These are phyloP conservation scores for Venturia nashicola DNA, from an alignment of 2,329 filamentous ascomycete species.

Conservation along the genomic window DNA sequence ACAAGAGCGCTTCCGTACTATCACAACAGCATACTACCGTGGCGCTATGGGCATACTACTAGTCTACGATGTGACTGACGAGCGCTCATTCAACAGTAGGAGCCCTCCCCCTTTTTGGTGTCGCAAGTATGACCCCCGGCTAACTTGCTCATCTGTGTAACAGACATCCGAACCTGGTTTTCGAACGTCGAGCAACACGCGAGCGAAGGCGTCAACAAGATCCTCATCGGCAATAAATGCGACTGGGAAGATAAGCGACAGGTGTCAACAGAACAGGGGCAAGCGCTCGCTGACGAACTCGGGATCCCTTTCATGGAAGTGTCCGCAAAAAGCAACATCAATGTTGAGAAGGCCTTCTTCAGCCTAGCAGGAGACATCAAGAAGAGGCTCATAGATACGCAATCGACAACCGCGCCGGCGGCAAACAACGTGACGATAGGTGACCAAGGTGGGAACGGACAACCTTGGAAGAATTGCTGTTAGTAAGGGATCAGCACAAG, in stretches of 20 bases:
- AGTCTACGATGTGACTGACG: constrained; percentile 97
- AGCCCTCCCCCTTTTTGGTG: background rate
- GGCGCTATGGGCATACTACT: constrained; percentile 97
- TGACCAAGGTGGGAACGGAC: background rate
- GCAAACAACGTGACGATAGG: constrained; percentile 5
- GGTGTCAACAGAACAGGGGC: constrained; percentile 83
- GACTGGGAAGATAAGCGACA: constrained; percentile 99
- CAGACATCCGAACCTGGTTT: constrained; percentile 99
- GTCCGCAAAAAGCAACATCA: constrained; percentile 98
- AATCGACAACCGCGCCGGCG: background rate
- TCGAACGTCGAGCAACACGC: constrained; percentile 98
- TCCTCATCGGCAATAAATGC: constrained; percentile 98
- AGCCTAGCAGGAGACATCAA: constrained; percentile 93
- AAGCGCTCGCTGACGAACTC: constrained; percentile 86
- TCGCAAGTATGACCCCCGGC: background rate
- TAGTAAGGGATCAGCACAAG: background rate
- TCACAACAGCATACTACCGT: constrained; percentile 97
- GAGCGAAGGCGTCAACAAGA: constrained; percentile 98
- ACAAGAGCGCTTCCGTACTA: constrained; percentile 96
- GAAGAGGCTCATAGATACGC: constrained; percentile 87
- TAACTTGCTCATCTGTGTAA: background rate
- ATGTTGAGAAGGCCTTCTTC: constrained; percentile 98
- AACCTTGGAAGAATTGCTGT: constrained; percentile 10
- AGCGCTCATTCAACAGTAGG: constrained; percentile 89
- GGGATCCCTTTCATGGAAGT: constrained; percentile 98